Base-by-base conservation (phyloP, 2,329 filamentous ascomycete species). In the Colletotrichum sp. region DNA sequence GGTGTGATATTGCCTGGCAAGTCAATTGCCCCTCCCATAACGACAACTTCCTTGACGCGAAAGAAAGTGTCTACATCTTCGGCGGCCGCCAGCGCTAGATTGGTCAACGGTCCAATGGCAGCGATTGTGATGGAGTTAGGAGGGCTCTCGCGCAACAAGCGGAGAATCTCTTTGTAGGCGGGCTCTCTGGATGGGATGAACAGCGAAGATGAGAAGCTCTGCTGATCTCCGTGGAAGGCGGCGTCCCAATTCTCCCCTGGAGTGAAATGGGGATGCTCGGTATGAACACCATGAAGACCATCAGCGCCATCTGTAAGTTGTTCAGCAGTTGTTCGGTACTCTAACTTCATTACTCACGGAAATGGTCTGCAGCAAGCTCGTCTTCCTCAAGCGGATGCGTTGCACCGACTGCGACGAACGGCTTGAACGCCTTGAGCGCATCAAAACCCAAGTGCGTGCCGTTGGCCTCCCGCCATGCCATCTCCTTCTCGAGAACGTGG, bases 21-120 rank as follows among this genome's bases (percentile, higher is more conserved):
- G 74, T 94, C 89, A 69, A 99, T 90, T 24, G 95, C 93, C 75
- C 97, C 97, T 74, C 96, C 97, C 97, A 99, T 99, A 62, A 98
- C 94, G 5, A 98, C 93, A 4, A 99, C 90, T 84, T 98, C 96
- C 83, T 97, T 98, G 62, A 93, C 95, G 58, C 92, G 92, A 71
- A 99, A 89, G 83, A 99, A 98, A 0, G 96, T 94, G 84, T 96
- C 95, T 0, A 96, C 93, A 78, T 98, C 96, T 80, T 95, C 92
- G 16, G 95, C 93, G 4, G 97, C 96, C 4, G 97, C 97, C 34
- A 98, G 85, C 2, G 97, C 97, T 34, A 98, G 86, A 82, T 98
- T 99, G n/a, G 97, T 98, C 79, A 98, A 87, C 1, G 97, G 97
- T 0, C 97, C 97, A 61, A 98, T 89, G 28, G 95, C 95, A 48